Evolutionary conservation across 176 grass and related monocot species (phyloP).

Genomic region (Phyllostachys edulis): DNA sequence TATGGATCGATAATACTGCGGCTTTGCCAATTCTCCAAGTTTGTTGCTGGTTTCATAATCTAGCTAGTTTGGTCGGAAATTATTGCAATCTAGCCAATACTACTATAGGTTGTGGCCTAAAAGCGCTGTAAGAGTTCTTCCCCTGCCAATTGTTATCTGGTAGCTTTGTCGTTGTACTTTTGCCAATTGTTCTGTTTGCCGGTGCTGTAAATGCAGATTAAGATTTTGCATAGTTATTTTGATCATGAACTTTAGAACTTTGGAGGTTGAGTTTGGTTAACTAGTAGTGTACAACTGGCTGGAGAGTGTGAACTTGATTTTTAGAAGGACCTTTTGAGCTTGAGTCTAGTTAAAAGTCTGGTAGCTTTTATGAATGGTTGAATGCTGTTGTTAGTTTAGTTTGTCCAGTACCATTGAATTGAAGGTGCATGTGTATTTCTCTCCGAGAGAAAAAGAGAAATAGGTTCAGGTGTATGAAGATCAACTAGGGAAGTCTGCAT

Average conservation of each 20-base stretch:
- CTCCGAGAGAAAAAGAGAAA: not conserved
- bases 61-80: not conserved
- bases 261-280: not conserved
- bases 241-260: not conserved
- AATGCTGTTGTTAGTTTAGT: not conserved
- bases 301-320: not conserved
- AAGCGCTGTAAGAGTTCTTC: not conserved
- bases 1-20: not conserved
- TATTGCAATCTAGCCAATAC: not conserved
- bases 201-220: not conserved
- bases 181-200: not conserved
- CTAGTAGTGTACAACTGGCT: not conserved
- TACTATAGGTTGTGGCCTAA: not conserved
- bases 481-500: not conserved
- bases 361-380: not conserved
- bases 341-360: not conserved
- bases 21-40: too few relatives aligned
- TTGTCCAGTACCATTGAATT: not conserved
- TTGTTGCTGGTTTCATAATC: not conserved
- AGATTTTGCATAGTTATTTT: not conserved
- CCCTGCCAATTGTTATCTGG: not conserved
- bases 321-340: not conserved
- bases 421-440: not conserved
- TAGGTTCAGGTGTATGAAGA: not conserved
- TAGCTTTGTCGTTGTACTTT: not conserved